phyloP scores from a whole-genome alignment of 306 rosid species.

The Prunus persica region DNA sequence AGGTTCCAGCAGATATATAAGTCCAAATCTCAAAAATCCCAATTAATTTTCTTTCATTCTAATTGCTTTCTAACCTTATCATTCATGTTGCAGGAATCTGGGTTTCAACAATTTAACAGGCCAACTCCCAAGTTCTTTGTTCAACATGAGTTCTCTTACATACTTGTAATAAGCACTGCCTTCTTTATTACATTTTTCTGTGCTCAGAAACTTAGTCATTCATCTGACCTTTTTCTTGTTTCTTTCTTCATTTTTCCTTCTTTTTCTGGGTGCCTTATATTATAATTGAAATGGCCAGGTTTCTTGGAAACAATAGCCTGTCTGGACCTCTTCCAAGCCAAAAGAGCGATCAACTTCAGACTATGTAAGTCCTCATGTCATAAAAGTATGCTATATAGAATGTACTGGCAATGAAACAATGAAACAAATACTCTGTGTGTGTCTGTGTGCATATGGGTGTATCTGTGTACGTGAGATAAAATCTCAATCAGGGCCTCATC shows the following conservation, averaged over 20 bases:
- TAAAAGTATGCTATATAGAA: not conserved
- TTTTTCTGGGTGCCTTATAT: not conserved
- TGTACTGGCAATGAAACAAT: not conserved
- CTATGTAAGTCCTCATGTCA: constrained; percentile 17
- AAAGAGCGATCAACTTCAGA: constrained; percentile 9
- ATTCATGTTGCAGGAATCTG: constrained; percentile 24
- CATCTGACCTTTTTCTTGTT: not conserved
- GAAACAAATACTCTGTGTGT: not conserved
- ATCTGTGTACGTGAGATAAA: not conserved
- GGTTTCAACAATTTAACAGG: constrained; percentile 35
- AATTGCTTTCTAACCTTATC: not conserved
- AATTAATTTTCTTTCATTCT: not conserved
- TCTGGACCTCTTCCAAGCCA: constrained; percentile 26
- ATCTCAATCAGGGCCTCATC: too few relatives aligned
- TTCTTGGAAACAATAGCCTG: constrained; percentile 38
- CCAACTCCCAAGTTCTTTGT: constrained; percentile 23
- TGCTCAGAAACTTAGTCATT: too few relatives aligned
- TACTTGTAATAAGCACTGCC: constrained; percentile 8
- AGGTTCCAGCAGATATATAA: not conserved
- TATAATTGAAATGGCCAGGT: constrained; percentile 12
- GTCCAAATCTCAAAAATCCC: not conserved
- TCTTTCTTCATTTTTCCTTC: not conserved
- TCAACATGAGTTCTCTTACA: constrained; percentile 13
- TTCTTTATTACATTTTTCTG: not conserved
- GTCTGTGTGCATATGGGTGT: not conserved